Evolutionary conservation across 768 basidiomycete species (phyloP), one percentile per base, ranked within the genome.

Genomic region (Lentinula boryana): DNA sequence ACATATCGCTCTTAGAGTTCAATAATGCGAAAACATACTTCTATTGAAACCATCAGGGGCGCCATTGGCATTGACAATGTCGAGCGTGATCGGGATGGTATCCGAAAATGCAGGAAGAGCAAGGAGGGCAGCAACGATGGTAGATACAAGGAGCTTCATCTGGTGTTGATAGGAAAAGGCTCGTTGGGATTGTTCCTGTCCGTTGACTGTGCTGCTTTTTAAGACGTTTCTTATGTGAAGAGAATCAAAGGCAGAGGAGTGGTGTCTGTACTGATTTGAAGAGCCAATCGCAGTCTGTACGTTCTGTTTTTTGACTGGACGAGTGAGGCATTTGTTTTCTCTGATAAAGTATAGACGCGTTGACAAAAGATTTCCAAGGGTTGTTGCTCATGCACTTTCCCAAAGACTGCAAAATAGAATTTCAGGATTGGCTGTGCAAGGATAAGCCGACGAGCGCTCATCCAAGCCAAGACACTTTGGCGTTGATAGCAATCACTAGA

Each of bases 1-100:
- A 21, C 21, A 5, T 27, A 27, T 27, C 32, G 32, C 35, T 23
- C 40, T 16, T 38, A 62, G 62, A 16, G 56, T 23, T n/a, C 32
- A 21, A 36, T 13, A 15, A 23, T 48, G 40, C 7, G 41, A 13
- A 41, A 36, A 55, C 70, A 61, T 69, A 65, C 70, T 71, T 53
- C 70, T 66, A 21, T 36, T 41, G 60, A 73, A 78, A 35, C 79
- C 80, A 66, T 81, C 79, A 2, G 80, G 80, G 5, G 76, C 70
- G 43, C 81, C 71, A 12, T 70, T 58, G 53, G 69, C 69, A 67
- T 80, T 80, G 27, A 64, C 63, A 51, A 80, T 68, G 62, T 75
- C 68, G 32, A 79, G 75, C 16, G 69, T 70, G 50, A 71, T 63
- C 80, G 80, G 21, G 12, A 48, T 31, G 6, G 23, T 48, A 2